Evolutionary conservation across 305 asterid species (phyloP).

Genomic region (Ilex paraguariensis): DNA sequence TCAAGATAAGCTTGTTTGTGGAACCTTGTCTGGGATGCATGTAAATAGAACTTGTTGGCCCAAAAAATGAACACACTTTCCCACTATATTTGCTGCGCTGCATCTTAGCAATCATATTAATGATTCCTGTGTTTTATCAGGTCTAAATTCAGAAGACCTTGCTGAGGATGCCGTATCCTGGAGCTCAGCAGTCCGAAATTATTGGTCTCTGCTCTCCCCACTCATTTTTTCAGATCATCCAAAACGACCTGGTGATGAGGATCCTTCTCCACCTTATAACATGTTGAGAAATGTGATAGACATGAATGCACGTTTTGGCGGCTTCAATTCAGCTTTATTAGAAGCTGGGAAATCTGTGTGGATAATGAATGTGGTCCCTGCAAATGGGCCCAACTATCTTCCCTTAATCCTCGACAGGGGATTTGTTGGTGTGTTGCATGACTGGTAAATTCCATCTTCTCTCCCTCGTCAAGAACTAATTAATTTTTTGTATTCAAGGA

Average conservation of each 20-base stretch:
- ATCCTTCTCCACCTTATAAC: slow-evolving; percentile 98
- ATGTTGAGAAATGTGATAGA: slow-evolving; percentile 96
- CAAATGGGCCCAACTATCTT: slow-evolving; percentile 68
- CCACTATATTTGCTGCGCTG: not conserved
- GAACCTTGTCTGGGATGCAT: not conserved
- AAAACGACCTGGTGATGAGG: slow-evolving; percentile 97
- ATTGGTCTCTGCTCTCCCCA: slow-evolving; percentile 97
- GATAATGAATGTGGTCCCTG: slow-evolving; percentile 96
- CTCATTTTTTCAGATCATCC: slow-evolving; percentile 96
- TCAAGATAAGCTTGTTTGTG: not conserved
- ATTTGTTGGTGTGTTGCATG: slow-evolving; percentile 79
- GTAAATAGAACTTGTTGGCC: not conserved
- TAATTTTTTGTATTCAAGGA: not conserved
- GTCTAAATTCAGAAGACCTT: slow-evolving; percentile 62
- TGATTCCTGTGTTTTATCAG: slow-evolving; percentile 25
- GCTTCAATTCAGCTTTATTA: slow-evolving; percentile 81
- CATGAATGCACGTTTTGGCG: slow-evolving; percentile 92
- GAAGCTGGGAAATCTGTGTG: slow-evolving; percentile 84
- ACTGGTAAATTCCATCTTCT: slow-evolving; percentile 56
- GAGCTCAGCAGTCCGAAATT: slow-evolving; percentile 70
- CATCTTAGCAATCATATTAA: not conserved
- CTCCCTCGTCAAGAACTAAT: slow-evolving; percentile 5
- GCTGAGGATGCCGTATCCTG: slow-evolving; percentile 65
- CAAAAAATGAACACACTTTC: not conserved
- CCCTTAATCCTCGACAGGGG: slow-evolving; percentile 88